Conservation (phyloP, 192 early-diverging fungal species). For the Coemansia sp. region DNA sequence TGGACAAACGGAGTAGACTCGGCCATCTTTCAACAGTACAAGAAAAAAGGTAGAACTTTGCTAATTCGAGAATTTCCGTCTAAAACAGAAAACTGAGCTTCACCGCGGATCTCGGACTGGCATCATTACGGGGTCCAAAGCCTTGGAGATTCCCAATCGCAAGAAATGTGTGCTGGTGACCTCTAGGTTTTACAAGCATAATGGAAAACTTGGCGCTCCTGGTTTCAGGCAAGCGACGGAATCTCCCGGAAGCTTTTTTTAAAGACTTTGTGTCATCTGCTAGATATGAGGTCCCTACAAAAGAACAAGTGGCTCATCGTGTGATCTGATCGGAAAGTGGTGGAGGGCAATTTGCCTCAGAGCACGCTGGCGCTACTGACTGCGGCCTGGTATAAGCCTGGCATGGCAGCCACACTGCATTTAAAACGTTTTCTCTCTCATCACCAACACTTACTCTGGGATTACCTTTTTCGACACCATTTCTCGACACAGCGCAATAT, state of each 20-base stretch:
- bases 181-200: too few species aligned
- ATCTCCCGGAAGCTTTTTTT: not conserved
- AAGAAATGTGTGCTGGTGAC: too few species aligned
- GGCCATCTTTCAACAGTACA: not conserved
- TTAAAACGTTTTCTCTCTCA: not conserved
- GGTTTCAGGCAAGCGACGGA: too few species aligned
- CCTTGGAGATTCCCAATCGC: too few species aligned
- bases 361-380: not conserved
- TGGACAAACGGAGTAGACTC: slow-evolving; percentile 2
- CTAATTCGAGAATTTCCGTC: too few species aligned
- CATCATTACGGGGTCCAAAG: too few species aligned
- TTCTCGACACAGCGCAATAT: not conserved
- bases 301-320: not conserved
- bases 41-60: too few species aligned
- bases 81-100: too few species aligned
- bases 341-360: not conserved
- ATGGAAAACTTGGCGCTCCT: too few species aligned
- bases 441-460: not conserved
- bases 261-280: not conserved
- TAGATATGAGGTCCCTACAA: not conserved
- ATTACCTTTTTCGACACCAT: not conserved
- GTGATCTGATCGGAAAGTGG: not conserved
- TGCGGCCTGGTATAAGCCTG: not conserved
- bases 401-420: not conserved
- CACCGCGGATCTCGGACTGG: too few species aligned